phyloP scores from a whole-genome alignment of 768 basidiomycete species.

The Boletus tomentosulus region DNA sequence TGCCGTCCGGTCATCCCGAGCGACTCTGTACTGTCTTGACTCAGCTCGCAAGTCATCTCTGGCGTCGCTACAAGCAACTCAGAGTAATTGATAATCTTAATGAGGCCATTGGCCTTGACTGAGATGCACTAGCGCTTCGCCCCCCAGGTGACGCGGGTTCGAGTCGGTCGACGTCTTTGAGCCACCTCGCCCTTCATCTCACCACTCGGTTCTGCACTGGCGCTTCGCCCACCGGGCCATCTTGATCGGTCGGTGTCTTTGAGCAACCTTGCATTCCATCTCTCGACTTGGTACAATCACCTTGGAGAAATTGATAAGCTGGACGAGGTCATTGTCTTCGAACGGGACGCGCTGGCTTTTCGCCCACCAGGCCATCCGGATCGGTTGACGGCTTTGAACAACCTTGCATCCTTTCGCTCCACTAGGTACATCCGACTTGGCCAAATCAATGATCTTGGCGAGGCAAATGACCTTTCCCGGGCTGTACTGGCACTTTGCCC shows the following conservation, averaged over 20 bases:
- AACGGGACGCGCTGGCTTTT: not conserved
- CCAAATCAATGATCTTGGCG: not conserved
- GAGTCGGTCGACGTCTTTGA: not conserved
- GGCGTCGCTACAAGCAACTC: not conserved
- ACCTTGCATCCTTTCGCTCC: not conserved
- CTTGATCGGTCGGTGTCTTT: not conserved
- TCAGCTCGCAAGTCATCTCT: not conserved
- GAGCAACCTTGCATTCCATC: not conserved
- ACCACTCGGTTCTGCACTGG: not conserved
- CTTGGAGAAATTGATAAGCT: not conserved
- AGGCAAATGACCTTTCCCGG: not conserved
- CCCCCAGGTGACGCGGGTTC: not conserved
- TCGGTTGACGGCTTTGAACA: not conserved
- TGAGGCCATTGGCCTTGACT: not conserved
- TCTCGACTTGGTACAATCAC: not conserved
- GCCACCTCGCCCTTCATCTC: not conserved
- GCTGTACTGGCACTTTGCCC: not conserved
- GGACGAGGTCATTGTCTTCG: not conserved
- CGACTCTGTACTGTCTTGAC: not conserved
- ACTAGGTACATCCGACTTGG: not conserved
- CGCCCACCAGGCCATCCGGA: not conserved
- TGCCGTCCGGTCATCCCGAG: not conserved
- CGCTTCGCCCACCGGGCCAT: not conserved
- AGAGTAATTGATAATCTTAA: not conserved
- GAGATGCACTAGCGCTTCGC: not conserved